These are phyloP conservation scores for Candida morakotiae DNA, from an alignment of 805 yeast genomes.

Conservation along the genomic window DNA sequence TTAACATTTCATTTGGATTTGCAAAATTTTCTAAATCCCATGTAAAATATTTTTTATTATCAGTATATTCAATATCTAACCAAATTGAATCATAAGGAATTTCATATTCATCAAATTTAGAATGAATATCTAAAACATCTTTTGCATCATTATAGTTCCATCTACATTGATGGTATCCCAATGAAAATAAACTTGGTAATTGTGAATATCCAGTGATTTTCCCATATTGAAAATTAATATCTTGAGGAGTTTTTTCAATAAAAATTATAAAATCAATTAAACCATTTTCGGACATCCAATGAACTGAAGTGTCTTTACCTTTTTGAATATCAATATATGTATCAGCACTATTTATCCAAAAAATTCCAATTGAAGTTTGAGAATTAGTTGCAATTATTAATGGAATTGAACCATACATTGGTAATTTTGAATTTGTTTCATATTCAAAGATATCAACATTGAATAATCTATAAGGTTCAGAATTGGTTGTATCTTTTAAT, in stretches of 20 bases:
- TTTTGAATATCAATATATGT: slow-evolving; percentile 73
- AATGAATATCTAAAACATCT: slow-evolving; percentile 73
- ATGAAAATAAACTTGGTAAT: slow-evolving; percentile 72
- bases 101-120: slow-evolving; percentile 63
- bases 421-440: slow-evolving; percentile 72
- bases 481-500: slow-evolving; percentile 66
- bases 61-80: slow-evolving; percentile 93
- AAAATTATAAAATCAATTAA: slow-evolving; percentile 69
- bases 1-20: slow-evolving; percentile 65
- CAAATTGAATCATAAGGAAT: slow-evolving; percentile 91
- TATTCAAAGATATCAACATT: slow-evolving; percentile 97
- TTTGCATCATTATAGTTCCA: slow-evolving; percentile 93
- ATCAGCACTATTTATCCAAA: slow-evolving; percentile 93
- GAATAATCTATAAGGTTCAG: slow-evolving; percentile 73
- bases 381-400: slow-evolving; percentile 68
- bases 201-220: slow-evolving; percentile 66
- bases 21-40: slow-evolving; percentile 80
- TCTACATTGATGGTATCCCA: slow-evolving; percentile 94
- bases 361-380: slow-evolving; percentile 63
- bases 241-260: slow-evolving; percentile 54
- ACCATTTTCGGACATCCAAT: slow-evolving; percentile 95
- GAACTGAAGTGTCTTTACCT: slow-evolving; percentile 43
- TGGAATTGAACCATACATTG: slow-evolving; percentile 96
- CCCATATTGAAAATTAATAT: slow-evolving; percentile 60
- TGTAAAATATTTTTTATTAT: slow-evolving; percentile 81